A percentile compares a stretch with the other conserved stretches of the same genome.
Conservation (phyloP, 306 rosid species). For the Chamaecrista fasciculata region DNA sequence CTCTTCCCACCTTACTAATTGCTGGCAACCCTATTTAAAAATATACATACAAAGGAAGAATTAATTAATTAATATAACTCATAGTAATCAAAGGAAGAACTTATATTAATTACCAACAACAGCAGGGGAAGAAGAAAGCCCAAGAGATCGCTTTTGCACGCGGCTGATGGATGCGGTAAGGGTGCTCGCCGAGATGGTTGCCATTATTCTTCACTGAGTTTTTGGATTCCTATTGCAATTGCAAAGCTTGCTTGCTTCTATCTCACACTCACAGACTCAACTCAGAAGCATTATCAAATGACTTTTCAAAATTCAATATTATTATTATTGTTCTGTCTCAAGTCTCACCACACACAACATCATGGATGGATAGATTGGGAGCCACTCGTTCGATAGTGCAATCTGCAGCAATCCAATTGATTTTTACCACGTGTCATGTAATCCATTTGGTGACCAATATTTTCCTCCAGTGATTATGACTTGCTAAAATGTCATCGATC, state of each 20-base stretch:
- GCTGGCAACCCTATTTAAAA: conserved; percentile 63
- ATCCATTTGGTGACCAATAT: conserved; percentile 22
- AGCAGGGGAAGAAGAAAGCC: conserved; percentile 56
- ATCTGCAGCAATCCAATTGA: conserved; percentile 54
- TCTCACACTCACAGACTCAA: too few relatives aligned
- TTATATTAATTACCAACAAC: too few relatives aligned
- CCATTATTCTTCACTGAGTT: conserved; percentile 48
- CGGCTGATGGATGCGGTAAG: conserved; percentile 50
- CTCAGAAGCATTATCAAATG: not conserved
- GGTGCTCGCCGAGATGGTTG: conserved; percentile 63
- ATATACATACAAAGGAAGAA: too few relatives aligned
- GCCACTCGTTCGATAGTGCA: conserved; percentile 54
- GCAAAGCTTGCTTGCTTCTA: too few relatives aligned
- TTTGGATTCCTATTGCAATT: too few relatives aligned
- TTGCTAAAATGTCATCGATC: not conserved
- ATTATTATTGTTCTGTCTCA: conserved; percentile 33
- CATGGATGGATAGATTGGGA: conserved; percentile 46
- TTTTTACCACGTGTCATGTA: conserved; percentile 52
- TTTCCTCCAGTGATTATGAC: not conserved
- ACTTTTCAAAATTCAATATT: conserved; percentile 38
- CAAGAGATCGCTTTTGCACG: conserved; percentile 49
- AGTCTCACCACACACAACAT: too few relatives aligned
- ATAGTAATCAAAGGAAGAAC: not conserved
- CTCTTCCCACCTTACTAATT: conserved; percentile 64
- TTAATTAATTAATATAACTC: too few relatives aligned